Conservation (phyloP, 2,329 filamentous ascomycete genomes). For the Chaetomiaceae sp. region DNA sequence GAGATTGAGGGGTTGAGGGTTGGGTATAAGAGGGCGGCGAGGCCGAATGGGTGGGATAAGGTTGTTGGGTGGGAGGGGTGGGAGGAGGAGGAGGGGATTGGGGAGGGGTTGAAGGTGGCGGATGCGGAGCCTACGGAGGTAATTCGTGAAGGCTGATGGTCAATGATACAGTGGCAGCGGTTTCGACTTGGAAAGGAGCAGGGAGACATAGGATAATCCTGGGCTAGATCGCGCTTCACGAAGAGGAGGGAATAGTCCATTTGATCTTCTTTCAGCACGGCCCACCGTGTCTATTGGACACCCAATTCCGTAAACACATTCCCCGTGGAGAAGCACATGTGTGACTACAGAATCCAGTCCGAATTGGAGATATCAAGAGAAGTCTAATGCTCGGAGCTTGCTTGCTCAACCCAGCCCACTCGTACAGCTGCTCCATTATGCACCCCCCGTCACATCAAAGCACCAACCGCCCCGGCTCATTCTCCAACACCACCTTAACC, state of each 20-base stretch:
- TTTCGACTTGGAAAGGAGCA: background rate
- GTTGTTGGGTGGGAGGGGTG: constrained; percentile 17
- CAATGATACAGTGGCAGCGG: background rate
- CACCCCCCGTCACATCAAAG: constrained; percentile 42
- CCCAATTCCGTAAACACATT: too few relatives aligned
- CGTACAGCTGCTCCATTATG: background rate
- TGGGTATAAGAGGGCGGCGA: constrained; percentile 38
- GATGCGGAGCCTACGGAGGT: background rate
- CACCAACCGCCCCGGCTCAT: constrained; percentile 70
- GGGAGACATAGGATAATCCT: background rate
- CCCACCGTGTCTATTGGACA: too few relatives aligned
- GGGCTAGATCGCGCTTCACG: background rate
- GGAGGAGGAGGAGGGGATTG: constrained; percentile 29
- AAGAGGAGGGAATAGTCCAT: background rate
- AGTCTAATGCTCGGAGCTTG: background rate
- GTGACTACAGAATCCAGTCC: background rate
- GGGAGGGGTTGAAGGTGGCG: background rate
- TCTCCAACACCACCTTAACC: constrained; percentile 76
- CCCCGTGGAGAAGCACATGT: too few relatives aligned
- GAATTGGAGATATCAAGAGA: background rate
- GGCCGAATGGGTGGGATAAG: constrained; percentile 28
- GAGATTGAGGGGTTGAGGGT: constrained; percentile 38
- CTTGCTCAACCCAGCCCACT: constrained; percentile 8
- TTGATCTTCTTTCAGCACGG: background rate
- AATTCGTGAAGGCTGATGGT: too few relatives aligned